Base-by-base conservation (phyloP, 2,329 filamentous ascomycete genomes). In the Capronia americana region DNA sequence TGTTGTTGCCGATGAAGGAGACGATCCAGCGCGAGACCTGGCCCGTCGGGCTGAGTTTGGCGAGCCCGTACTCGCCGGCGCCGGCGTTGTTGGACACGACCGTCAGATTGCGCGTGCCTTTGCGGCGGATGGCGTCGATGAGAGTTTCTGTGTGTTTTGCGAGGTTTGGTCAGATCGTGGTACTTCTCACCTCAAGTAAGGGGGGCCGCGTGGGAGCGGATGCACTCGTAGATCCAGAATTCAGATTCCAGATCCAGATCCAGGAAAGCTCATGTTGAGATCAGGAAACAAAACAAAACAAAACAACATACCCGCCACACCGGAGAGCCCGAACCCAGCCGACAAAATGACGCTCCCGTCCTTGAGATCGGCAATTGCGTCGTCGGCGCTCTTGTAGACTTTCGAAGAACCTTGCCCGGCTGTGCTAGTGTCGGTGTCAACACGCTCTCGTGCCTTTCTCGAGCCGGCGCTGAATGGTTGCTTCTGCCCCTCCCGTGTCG, bases 51-150 rank as follows among this genome's bases (percentile, higher is more conserved):
- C 90, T 86, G 26, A 93, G 83, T n/a, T 87, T 85, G 1, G 90
- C 88, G 12, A 94, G 80, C 0, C 91, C 91, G 5, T 88, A 85
- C 58, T 85, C 86, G 26, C 88, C 87, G 32, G 88, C 84, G 23
- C 91, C 91, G 5, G 91, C 91, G 75, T 94, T 94, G 76, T 94
- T 94, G 62, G 90, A 93, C 1, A 93, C 89, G 26, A 90, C 90
- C 0, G 90, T 92, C 26, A 94, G 82, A 1, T 87, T 79, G 34
- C 79, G 81, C 3, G 82, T 80, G 5, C 87, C 87, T 73, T 87
- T 80, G n/a, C 82, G 81, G 61, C 87, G 83, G 48, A 94, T 85
- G 14, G 89, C 88, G 50, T 87, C 83, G 73, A 93, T 93, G 3
- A 93, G 79, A 0, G 91, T 92, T 74, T 92, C 90, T 84, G 50